Conservation (phyloP, 306 rosid genomes). For the Castanospermum australe region DNA sequence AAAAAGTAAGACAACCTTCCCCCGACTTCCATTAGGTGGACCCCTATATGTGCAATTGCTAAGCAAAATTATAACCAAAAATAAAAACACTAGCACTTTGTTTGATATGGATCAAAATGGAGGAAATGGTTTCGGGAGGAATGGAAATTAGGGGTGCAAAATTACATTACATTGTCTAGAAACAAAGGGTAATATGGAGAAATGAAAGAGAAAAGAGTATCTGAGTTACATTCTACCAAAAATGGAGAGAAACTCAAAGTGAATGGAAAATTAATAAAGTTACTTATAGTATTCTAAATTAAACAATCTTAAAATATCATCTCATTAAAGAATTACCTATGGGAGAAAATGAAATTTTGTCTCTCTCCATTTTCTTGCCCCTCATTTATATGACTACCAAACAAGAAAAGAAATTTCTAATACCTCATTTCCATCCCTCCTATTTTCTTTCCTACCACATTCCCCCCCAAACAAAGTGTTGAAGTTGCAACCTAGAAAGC, state of each 20-base stretch:
- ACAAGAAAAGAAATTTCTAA: background rate
- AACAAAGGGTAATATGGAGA: background rate
- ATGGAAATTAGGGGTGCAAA: background rate
- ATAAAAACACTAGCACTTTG: background rate
- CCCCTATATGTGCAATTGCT: slow-evolving; percentile 55
- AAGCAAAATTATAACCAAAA: slow-evolving; percentile 17
- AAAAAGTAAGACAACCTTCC: slow-evolving; percentile 80
- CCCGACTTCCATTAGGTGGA: slow-evolving; percentile 79
- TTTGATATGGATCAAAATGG: slow-evolving; percentile 3
- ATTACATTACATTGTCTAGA: background rate
- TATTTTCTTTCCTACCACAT: background rate
- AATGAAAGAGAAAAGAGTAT: background rate
- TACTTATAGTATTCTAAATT: background rate
- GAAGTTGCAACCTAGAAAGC: background rate
- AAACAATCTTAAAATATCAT: background rate
- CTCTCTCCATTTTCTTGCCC: background rate
- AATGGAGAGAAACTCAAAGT: background rate
- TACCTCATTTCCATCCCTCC: background rate
- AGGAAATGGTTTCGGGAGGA: background rate
- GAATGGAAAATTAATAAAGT: slow-evolving; percentile 9
- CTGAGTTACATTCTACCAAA: background rate
- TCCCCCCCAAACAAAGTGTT: background rate
- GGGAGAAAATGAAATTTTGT: background rate
- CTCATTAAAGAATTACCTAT: background rate
- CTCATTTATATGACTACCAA: background rate